Evolutionary conservation across 31 red algal genomes (phyloP), one percentile per base, ranked within the genome.

Genomic region (Asparagopsis taxiformis): DNA sequence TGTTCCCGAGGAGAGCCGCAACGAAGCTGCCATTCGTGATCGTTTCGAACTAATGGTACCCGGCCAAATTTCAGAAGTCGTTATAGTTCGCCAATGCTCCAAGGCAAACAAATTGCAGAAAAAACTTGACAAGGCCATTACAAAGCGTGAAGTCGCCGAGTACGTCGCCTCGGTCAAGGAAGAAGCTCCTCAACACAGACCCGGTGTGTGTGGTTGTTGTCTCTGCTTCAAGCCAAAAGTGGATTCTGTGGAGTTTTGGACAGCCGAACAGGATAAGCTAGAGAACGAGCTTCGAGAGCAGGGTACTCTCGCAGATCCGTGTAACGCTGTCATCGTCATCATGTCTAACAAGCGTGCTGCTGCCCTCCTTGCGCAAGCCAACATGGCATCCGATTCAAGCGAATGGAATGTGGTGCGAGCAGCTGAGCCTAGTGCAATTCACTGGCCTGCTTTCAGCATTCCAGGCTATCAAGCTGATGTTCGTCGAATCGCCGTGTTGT

Each of bases 161-260:
- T 89, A 65, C 37, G 5, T 71, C 23, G 33, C 35, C 22, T 68
- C 84, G 1, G 65, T 50, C 23, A 89, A 76, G 36, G 74, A 61
- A 4, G 66, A 36, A 17, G 56, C 41, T 34, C 73, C 73, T 21
- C 33, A 73, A 35, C 32, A 49, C 28, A 43, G 84, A 19, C 84
- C 84, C 29, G 74, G 74, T 2, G 24, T 69, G 3, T 79, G 56
- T 38, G 74, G 74, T 1, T 76, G 59, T 57, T 35, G 70, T 1
- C 79, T 89, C 74, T 89, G 84, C 65, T 62, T 53, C 43, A 79
- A 78, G 41, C 72, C 72, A 26, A 89, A 89, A 55, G 74, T 79
- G 9, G 72, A 76, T 28, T 2, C 61, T 1, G 17, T 71, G 1
- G 65, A 79, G 30, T 89, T 79, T 31, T 89, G 67, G 72, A 24